Conservation (phyloP, 495 filamentous ascomycete species). For the Annulohypoxylon nitens region DNA sequence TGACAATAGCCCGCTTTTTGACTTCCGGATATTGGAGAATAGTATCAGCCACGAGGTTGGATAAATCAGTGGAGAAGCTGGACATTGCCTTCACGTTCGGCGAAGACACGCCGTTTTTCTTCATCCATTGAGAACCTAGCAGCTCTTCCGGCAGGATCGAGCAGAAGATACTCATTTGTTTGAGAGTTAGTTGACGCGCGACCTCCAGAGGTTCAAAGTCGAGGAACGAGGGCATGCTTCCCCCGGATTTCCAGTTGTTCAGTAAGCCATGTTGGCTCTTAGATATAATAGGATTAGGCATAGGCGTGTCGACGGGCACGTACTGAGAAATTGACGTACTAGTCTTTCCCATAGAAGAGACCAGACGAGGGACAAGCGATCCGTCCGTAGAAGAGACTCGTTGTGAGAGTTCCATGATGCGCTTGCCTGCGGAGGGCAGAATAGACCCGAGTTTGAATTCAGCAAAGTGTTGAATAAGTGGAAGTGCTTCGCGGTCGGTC, state of each 20-base stretch:
- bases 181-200: constrained; percentile 92
- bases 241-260: constrained; percentile 78
- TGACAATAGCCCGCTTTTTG: constrained; percentile 88
- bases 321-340: constrained; percentile 77
- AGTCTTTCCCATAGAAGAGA: constrained; percentile 91
- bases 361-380: constrained; percentile 84
- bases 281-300: constrained; percentile 76
- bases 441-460: constrained; percentile 73
- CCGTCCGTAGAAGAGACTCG: constrained; percentile 84
- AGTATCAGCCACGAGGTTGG: constrained; percentile 94
- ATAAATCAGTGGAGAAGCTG: constrained; percentile 87
- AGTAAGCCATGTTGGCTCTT: constrained; percentile 82
- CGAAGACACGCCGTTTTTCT: constrained; percentile 80
- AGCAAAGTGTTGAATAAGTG: constrained; percentile 83
- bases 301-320: constrained; percentile 75
- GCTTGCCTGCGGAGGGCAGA: constrained; percentile 81
- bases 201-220: constrained; percentile 96
- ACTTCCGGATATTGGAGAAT: constrained; percentile 88
- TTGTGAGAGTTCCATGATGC: constrained; percentile 80
- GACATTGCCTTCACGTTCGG: constrained; percentile 98
- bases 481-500: constrained; percentile 79
- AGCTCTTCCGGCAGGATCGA: constrained; percentile 93
- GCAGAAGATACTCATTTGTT: constrained; percentile 93
- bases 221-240: constrained; percentile 78
- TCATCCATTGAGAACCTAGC: constrained; percentile 93